phyloP scores from a whole-genome alignment of 1,284 basidiomycete species.

The Veloboletus limbatus region DNA sequence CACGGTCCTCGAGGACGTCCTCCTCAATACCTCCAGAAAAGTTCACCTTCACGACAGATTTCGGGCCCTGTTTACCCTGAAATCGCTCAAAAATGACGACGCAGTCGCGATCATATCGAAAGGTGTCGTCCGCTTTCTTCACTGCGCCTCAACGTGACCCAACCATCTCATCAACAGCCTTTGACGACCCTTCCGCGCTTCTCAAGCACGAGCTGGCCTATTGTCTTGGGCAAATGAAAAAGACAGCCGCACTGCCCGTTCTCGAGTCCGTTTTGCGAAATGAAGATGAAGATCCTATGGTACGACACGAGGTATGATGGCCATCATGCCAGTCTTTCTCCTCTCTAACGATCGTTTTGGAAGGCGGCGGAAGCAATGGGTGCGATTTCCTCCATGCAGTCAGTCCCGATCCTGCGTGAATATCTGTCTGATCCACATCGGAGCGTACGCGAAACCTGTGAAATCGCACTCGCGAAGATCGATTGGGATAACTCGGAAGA shows the following conservation, averaged over 20 bases:
- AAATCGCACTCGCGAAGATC: constrained; percentile 95
- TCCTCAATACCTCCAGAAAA: constrained; percentile 75
- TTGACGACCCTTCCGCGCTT: constrained; percentile 84
- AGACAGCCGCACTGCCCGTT: constrained; percentile 70
- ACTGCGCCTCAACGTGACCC: background rate
- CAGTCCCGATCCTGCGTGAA: constrained; percentile 71
- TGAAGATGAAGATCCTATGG: constrained; percentile 87
- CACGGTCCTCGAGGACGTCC: constrained; percentile 57
- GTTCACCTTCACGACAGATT: constrained; percentile 88
- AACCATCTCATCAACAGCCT: constrained; percentile 51
- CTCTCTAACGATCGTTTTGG: constrained; percentile 9
- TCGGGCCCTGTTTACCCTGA: constrained; percentile 91
- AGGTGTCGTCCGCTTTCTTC: constrained; percentile 46
- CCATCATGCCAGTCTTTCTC: constrained; percentile 7
- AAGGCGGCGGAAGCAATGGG: constrained; percentile 98
- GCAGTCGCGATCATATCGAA: constrained; percentile 85
- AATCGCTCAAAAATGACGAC: constrained; percentile 77
- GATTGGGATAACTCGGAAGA: constrained; percentile 87
- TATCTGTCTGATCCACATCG: constrained; percentile 76
- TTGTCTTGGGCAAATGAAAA: constrained; percentile 91
- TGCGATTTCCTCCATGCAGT: constrained; percentile 75
- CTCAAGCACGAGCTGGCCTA: constrained; percentile 98
- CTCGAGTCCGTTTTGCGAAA: constrained; percentile 78
- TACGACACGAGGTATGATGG: constrained; percentile 91
- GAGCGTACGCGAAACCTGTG: constrained; percentile 93